Conservation (phyloP, 1,139 yeast species). For the Candida sanyaensis region DNA sequence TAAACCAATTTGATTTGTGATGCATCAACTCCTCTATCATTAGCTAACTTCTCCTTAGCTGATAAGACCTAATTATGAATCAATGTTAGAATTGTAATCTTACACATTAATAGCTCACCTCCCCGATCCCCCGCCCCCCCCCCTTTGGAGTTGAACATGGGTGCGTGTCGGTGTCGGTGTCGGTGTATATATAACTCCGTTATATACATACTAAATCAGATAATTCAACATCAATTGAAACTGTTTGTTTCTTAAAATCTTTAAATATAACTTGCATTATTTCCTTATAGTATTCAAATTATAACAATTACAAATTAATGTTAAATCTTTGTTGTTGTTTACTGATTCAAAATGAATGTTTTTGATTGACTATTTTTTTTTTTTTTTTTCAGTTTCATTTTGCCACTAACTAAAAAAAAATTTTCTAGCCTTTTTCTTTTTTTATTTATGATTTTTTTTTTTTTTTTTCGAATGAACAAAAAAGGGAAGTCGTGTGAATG, state of each 20-base stretch:
- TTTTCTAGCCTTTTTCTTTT: background rate
- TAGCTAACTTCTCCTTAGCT: constrained; percentile 74
- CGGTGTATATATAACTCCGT: no score
- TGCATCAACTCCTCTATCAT: constrained; percentile 67
- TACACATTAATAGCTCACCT: no score
- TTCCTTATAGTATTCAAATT: background rate
- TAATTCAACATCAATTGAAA: constrained; percentile 75
- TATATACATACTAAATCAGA: constrained; percentile 59
- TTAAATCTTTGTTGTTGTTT: background rate
- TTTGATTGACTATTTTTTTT: background rate
- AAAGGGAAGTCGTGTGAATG: no score
- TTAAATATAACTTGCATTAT: constrained; percentile 80
- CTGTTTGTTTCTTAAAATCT: constrained; percentile 89
- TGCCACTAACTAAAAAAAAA: background rate
- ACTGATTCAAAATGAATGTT: background rate
- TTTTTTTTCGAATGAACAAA: no score
- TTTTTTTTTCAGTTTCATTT: background rate
- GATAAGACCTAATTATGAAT: constrained; percentile 49
- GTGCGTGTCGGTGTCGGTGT: no score
- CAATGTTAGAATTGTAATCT: background rate
- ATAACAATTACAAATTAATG: background rate
- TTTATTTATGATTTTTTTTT: background rate
- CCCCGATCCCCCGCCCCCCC: no score
- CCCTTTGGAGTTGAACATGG: no score
- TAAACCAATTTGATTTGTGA: constrained; percentile 85